Evolutionary conservation across 1,284 basidiomycete genomes (phyloP), one percentile per base, ranked within the genome.

Genomic region (Fomitopsis palustris): DNA sequence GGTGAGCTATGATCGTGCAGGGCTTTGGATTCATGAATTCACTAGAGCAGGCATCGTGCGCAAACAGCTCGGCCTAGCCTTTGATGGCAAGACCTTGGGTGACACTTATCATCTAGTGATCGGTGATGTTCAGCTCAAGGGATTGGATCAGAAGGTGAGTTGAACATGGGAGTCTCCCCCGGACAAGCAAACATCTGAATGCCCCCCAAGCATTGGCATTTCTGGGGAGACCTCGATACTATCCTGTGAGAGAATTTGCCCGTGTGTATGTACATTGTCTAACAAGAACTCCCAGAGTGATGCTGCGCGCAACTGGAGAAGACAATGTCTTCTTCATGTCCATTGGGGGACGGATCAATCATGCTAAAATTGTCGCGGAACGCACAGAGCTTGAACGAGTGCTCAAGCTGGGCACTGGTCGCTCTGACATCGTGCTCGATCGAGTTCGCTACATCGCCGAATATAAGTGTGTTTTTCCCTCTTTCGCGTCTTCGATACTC

Each of bases 191-290:
- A 27, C 38, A 39, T 35, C 27, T 25, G 38, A 29, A n/a, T n/a
- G n/a, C n/a, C n/a, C n/a, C n/a, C n/a, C n/a, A 25, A 74, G 70
- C 62, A 65, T 53, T 72, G 66, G 68, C 70, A 74, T 59, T 61
- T 61, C n/a, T 73, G 69, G 65, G 67, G 69, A 9, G 65, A 66
- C 17, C 52, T 59, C n/a, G 51, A 56, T 17, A 55, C 54, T 8
- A 58, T 52, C 19, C 19, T 57, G 66, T 67, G 17, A 33, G 17
- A 33, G 65, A 35, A 19, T 17, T 9, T 49, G 17, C 53, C 27
- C 31, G n/a, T 8, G 19, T 54, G n/a, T 1, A 1, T 12, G 29
- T 42, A 16, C 45, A 52, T 29, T 38, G n/a, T 12, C n/a, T 43
- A 6, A 55, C 14, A 27, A 19, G 10, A 5, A 35, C 31, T 33